These are phyloP conservation scores for Bondarzewia mesenterica DNA, from an alignment of 1,284 basidiomycete species.

Conservation along the genomic window DNA sequence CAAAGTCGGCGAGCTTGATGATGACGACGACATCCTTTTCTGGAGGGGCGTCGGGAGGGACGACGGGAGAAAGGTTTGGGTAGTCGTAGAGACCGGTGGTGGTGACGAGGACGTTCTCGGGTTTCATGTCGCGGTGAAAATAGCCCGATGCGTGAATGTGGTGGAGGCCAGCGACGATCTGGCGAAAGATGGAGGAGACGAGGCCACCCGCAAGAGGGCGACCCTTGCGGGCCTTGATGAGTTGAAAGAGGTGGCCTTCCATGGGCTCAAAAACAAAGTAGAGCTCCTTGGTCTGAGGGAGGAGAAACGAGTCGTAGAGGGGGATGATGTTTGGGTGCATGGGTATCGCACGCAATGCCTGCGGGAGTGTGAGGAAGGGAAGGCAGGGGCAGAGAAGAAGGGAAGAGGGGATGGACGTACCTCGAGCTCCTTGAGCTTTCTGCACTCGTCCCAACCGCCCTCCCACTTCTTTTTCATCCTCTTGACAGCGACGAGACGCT, in stretches of 20 bases:
- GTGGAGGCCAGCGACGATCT: slow-evolving; percentile 85
- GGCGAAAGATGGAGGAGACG: slow-evolving; percentile 90
- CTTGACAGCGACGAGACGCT: slow-evolving; percentile 95
- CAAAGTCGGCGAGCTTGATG: slow-evolving; percentile 98
- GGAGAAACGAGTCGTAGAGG: slow-evolving; percentile 96
- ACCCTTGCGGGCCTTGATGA: slow-evolving; percentile 95
- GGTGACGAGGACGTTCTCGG: slow-evolving; percentile 99
- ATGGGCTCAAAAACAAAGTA: slow-evolving; percentile 99
- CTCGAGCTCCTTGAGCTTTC: slow-evolving; percentile 92
- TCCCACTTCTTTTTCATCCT: slow-evolving; percentile 98
- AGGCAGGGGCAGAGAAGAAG: slow-evolving; percentile 6
- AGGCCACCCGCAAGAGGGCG: slow-evolving; percentile 92
- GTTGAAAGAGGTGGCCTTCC: slow-evolving; percentile 99
- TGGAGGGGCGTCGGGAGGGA: slow-evolving; percentile 47
- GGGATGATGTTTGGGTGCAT: slow-evolving; percentile 98
- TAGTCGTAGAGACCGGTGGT: slow-evolving; percentile 96
- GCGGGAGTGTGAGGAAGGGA: slow-evolving; percentile 13
- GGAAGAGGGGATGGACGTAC: slow-evolving; percentile 37
- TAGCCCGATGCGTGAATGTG: slow-evolving; percentile 93
- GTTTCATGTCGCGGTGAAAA: slow-evolving; percentile 99
- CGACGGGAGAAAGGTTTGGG: slow-evolving; percentile 62
- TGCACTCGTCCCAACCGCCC: slow-evolving; percentile 95
- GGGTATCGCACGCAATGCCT: slow-evolving; percentile 92
- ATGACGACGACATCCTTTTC: slow-evolving; percentile 96
- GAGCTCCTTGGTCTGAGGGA: slow-evolving; percentile 88